Evolutionary conservation across 495 filamentous ascomycete genomes (phyloP).

Genomic region (Xylaria acuta): DNA sequence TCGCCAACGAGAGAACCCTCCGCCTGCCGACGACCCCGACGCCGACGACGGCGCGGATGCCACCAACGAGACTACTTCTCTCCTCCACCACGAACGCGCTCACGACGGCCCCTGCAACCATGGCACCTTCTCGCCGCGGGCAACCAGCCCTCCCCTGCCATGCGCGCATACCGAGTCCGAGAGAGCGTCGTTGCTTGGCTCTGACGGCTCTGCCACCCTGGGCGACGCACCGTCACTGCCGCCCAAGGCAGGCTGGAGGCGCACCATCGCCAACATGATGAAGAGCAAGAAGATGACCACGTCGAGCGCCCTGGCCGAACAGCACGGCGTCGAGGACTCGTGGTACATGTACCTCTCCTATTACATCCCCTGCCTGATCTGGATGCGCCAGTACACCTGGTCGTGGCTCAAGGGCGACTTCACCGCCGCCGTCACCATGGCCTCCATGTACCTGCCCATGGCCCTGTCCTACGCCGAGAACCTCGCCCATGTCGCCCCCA

Average conservation of each 20-base stretch:
- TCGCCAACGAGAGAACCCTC: slow-evolving; percentile 19
- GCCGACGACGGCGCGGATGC: slow-evolving; percentile 32
- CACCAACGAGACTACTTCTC: slow-evolving; percentile 49
- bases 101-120: slow-evolving; percentile 69
- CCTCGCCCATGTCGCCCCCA: slow-evolving; percentile 88
- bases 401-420: slow-evolving; percentile 85
- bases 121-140: slow-evolving; percentile 80
- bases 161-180: slow-evolving; percentile 44
- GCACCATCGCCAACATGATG: slow-evolving; percentile 44
- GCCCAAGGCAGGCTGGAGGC: slow-evolving; percentile 43
- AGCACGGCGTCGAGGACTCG: slow-evolving; percentile 63
- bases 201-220: slow-evolving; percentile 31
- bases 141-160: slow-evolving; percentile 55
- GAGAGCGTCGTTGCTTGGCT: slow-evolving; percentile 31
- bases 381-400: slow-evolving; percentile 84
- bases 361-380: slow-evolving; percentile 89
- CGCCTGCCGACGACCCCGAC: slow-evolving; percentile 25
- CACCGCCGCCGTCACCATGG: slow-evolving; percentile 84
- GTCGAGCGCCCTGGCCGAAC: slow-evolving; percentile 66
- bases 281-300: slow-evolving; percentile 66
- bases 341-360: slow-evolving; percentile 82
- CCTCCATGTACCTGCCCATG: slow-evolving; percentile 98
- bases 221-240: slow-evolving; percentile 26
- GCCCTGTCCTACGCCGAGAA: slow-evolving; percentile 92
- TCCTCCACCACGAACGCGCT: slow-evolving; percentile 47